Evolutionary conservation across 805 yeast genomes (phyloP), one percentile per base, ranked within the genome.

Genomic region (Blastobotrys muscicola): DNA sequence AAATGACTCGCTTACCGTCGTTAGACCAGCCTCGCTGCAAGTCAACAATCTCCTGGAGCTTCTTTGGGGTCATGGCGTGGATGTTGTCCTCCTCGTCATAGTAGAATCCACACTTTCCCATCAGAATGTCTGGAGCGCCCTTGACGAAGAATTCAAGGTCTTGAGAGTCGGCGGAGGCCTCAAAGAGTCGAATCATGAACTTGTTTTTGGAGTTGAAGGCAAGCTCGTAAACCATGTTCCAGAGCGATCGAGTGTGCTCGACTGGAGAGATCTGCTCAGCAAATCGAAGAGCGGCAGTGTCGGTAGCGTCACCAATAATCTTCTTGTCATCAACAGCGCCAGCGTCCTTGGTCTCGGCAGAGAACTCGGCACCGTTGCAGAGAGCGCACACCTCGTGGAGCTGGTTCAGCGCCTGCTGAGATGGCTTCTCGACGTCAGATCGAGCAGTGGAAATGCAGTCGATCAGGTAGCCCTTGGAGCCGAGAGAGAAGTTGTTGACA

Each of bases 81-180:
- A 52, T 47, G 4, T 52, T 56, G 8, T 54, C 53, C 32, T 52
- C 45, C 2, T 52, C 42, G 39, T 61, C 60, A 15, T 63, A 65
- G 59, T 70, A 65, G 30, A 53, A 59, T 16, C 62, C 57, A 41
- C 76, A 73, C 42, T 72, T 60, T 2, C 56, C 59, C 37, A 75
- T 53, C 33, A 75, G 52, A 41, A 70, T 62, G 56, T 75, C 80
- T 16, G 76, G 78, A 0, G 80, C 80, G 48, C 80, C 80, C 53
- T 75, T 75, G 11, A 75, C 69, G 42, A 69, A 66, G 30, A 69
- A 50, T 8, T 31, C 20, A 13, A 13, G 14, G 3, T 41, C 38
- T 6, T 34, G 8, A 8, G 20, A 11, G 14, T 15, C 15, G 6
- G 8, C 14, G 32, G 29, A 9, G 12, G 20, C 15, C 14, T 34